Evolutionary conservation across 2,329 filamentous ascomycete genomes (phyloP), one percentile per base, ranked within the genome.

Genomic region (Thelonectria rubi): DNA sequence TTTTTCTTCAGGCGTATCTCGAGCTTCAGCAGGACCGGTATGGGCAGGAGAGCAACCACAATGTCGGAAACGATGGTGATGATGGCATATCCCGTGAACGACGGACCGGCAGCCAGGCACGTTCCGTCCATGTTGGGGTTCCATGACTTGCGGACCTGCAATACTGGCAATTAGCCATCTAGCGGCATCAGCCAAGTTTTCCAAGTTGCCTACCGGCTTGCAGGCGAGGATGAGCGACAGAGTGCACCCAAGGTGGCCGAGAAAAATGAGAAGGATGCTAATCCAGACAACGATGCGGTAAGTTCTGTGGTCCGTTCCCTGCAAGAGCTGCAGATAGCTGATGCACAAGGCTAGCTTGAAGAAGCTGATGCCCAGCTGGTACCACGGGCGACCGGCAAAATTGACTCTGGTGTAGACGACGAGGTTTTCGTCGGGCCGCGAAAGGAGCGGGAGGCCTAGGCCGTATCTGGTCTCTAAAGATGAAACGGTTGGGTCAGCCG

Each of bases 261-360:
- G 52, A 17, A 83, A 79, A 18, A 83, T 76, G 37, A 80, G 45
- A 0, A 66, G 64, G 21, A 84, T 82, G 50, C 80, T 76, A 3
- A 70, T 46, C 77, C 79, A 83, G 12, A 86, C 81, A 3, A 81
- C 57, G 1, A 70, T 65, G 2, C 81, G 77, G 51, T 85, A 86
- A 0, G 64, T 46, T 20, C 67, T 74, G 53, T 82, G 81, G 24
- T 80, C 78, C 0, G 82, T 85, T 1, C 80, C 79, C 43, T 79
- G 78, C 34, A 86, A 75, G 2, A 86, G 77, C 6, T 82, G 79
- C 17, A 85, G 72, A 64, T 85, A 86, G 63, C 81, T 83, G 66
- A 85, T 79, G 58, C 84, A 75, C 2, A 86, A 74, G 0, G 83
- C 82, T 26, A 84, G 79, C 68, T 86, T 86, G 78, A 86, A 86